phyloP scores from a whole-genome alignment of 805 yeast species.

The Candida silvatica region DNA sequence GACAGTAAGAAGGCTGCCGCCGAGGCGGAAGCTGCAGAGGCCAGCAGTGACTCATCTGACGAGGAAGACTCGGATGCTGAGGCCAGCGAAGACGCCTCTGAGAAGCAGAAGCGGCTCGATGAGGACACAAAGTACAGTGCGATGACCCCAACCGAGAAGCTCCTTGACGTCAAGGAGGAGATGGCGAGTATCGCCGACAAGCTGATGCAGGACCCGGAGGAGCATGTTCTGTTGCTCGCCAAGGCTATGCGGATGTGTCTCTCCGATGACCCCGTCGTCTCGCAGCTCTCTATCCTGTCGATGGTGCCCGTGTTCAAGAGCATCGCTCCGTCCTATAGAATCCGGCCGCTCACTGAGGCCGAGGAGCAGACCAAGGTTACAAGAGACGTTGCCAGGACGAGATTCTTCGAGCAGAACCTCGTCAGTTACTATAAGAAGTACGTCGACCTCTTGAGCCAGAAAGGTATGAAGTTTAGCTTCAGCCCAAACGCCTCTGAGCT shows the following conservation, averaged over 20 bases:
- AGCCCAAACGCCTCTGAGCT: conserved; percentile 21
- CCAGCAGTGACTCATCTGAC: conserved; percentile 6
- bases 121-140: conserved; percentile 29
- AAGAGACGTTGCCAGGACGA: conserved; percentile 68
- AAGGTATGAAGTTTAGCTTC: conserved; percentile 24
- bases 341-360: conserved; percentile 71
- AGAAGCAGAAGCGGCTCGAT: conserved; percentile 9
- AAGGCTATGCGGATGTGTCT: conserved; percentile 63
- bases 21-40: conserved; percentile 10
- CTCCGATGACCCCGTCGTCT: conserved; percentile 56
- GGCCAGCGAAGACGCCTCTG: conserved; percentile 7
- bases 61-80: conserved; percentile 10
- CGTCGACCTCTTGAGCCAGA: conserved; percentile 42
- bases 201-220: conserved; percentile 85
- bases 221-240: conserved; percentile 54
- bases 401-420: conserved; percentile 75
- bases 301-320: conserved; percentile 78
- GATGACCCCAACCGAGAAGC: conserved; percentile 41
- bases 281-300: conserved; percentile 68
- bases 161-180: conserved; percentile 65
- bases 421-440: conserved; percentile 63
- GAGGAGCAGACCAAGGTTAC: conserved; percentile 79
- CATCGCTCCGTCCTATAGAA: conserved; percentile 81
- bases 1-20: conserved; percentile 4
- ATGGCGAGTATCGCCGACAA: conserved; percentile 74